A percentile compares a stretch with the other conserved stretches of the same genome.
These are phyloP conservation scores for Elongisporangium senticosum DNA, from an alignment of 352 stramenopile genomes.

Conservation along the genomic window DNA sequence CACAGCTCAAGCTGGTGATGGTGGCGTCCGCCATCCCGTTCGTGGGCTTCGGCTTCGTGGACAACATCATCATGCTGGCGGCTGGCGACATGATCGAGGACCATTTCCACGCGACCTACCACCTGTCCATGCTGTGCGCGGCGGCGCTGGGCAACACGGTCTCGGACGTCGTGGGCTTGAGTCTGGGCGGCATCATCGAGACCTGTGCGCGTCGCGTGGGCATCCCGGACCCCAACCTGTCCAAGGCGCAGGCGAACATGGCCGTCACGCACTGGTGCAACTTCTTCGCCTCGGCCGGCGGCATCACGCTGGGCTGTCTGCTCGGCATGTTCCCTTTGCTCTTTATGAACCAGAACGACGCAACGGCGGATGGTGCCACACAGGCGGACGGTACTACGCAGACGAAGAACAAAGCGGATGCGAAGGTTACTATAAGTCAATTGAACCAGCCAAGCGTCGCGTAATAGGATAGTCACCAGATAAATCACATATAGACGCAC, in stretches of 20 bases:
- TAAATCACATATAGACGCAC: background rate
- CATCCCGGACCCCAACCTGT: constrained; percentile 70
- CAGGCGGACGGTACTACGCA: background rate
- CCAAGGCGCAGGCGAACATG: constrained; percentile 73
- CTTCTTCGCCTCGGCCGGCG: constrained; percentile 70
- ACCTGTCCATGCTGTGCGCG: constrained; percentile 94
- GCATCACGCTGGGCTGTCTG: constrained; percentile 86
- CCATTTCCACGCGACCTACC: constrained; percentile 90
- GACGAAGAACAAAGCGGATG: background rate
- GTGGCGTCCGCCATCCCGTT: constrained; percentile 76
- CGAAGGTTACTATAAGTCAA: background rate
- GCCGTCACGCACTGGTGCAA: constrained; percentile 67
- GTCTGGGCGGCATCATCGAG: constrained; percentile 90
- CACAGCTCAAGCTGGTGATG: constrained; percentile 75
- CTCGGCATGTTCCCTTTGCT: constrained; percentile 89
- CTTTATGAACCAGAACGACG: constrained; percentile 76
- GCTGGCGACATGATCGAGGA: constrained; percentile 94
- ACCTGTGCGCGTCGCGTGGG: constrained; percentile 56
- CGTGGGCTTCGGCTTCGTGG: constrained; percentile 78
- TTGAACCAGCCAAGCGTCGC: background rate
- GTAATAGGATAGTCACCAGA: background rate
- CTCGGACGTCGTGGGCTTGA: constrained; percentile 90
- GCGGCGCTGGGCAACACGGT: constrained; percentile 94
- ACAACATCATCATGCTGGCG: constrained; percentile 85
- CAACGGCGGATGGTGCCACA: constrained; percentile 40